phyloP scores from a whole-genome alignment of 345 rosid species.

The Lumnitzera littorea region DNA sequence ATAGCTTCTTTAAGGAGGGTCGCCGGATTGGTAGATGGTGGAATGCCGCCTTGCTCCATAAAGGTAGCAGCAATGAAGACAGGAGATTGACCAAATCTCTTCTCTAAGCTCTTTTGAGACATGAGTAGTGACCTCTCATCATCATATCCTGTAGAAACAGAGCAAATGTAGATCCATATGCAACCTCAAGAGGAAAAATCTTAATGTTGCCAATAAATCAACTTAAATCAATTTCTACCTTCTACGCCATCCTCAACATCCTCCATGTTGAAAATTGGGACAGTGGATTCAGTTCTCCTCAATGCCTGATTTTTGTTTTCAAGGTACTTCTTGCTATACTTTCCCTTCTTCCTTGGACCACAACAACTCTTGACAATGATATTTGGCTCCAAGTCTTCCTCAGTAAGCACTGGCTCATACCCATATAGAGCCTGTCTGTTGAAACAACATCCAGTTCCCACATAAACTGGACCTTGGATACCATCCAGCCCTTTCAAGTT shows the following conservation, averaged over 20 bases:
- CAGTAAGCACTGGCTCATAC: slow-evolving; percentile 94
- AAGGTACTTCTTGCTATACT: slow-evolving; percentile 53
- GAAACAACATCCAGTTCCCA: slow-evolving; percentile 99
- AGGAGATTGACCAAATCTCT: slow-evolving; percentile 99
- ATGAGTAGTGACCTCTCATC: slow-evolving; percentile 96
- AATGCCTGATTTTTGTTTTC: slow-evolving; percentile 77
- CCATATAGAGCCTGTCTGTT: slow-evolving; percentile 98
- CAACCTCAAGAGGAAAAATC: background rate
- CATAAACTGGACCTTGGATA: slow-evolving; percentile 98
- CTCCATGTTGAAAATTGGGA: slow-evolving; percentile 97
- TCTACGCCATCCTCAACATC: slow-evolving; percentile 97
- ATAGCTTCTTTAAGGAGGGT: slow-evolving; percentile 94
- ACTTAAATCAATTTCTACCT: slow-evolving; percentile 42
- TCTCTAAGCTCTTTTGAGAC: slow-evolving; percentile 96
- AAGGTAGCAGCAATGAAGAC: slow-evolving; percentile 97
- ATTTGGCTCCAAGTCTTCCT: slow-evolving; percentile 92
- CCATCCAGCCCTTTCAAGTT: slow-evolving; percentile 98
- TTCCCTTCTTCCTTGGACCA: slow-evolving; percentile 91
- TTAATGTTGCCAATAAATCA: background rate
- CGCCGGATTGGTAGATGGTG: slow-evolving; percentile 93
- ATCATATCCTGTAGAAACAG: slow-evolving; percentile 75
- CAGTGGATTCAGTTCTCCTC: slow-evolving; percentile 87
- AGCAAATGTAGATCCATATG: slow-evolving; percentile 4
- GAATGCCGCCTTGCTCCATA: slow-evolving; percentile 98
- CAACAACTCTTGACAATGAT: slow-evolving; percentile 94